Percentiles rank a stretch among this genome's conserved stretches.
Evolutionary conservation across 495 filamentous ascomycete species (phyloP).

Genomic region (Sabuloglossum arenarium): DNA sequence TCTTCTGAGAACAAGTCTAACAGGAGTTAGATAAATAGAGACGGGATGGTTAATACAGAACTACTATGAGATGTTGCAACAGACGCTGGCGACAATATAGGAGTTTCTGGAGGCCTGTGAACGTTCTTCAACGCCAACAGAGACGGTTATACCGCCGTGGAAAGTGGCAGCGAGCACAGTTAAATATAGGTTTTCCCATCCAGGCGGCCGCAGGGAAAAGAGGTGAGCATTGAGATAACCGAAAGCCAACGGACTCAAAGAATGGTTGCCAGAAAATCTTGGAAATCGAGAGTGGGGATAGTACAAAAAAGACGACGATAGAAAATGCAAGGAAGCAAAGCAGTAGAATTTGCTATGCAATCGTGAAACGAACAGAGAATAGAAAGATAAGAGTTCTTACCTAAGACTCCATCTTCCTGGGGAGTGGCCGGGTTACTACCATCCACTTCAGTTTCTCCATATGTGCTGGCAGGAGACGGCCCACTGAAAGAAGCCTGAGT

Average conservation of each 20-base stretch:
- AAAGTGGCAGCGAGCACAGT: neutral
- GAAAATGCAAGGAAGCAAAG: neutral
- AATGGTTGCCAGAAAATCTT: neutral
- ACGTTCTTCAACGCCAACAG: neutral
- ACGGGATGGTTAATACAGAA: neutral
- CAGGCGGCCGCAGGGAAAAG: neutral
- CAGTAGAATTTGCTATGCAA: neutral
- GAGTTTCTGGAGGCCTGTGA: neutral
- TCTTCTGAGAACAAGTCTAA: neutral
- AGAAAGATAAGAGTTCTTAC: neutral
- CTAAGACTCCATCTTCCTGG: neutral
- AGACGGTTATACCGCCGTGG: neutral
- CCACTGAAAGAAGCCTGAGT: conserved; percentile 9
- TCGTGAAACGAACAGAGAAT: neutral
- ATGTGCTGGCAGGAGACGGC: conserved; percentile 21
- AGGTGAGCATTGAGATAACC: neutral
- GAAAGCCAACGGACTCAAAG: neutral
- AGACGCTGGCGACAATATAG: neutral
- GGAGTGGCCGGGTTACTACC: conserved; percentile 17
- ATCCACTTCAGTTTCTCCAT: conserved; percentile 15
- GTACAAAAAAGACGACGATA: no score
- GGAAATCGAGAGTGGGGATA: neutral
- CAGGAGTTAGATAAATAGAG: neutral
- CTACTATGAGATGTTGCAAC: neutral
- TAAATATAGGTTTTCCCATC: neutral